Evolutionary conservation across 768 basidiomycete species (phyloP), one percentile per base, ranked within the genome.

Genomic region (Termitomyces heimii): DNA sequence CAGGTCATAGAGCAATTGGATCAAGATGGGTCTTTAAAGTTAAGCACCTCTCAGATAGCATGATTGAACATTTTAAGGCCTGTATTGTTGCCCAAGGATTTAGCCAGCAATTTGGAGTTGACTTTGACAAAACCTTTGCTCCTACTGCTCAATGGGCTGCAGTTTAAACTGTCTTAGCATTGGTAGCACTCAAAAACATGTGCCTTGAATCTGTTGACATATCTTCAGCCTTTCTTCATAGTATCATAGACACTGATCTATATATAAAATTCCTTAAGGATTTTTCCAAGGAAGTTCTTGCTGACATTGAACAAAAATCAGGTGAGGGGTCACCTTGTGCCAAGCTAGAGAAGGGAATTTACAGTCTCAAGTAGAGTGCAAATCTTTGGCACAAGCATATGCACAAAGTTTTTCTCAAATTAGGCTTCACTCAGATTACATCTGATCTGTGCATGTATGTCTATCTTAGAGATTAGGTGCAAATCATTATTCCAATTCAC

Each of bases 351-450:
- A 40, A 40, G 7, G 39, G 39, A 6, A 40, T n/a, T 3, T 40
- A 40, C 6, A 8, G 39, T 1, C n/a, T 40, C 16, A 40, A 40
- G 8, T n/a, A 40, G n/a, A 20, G 39, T 9, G n/a, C n/a, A 7
- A 40, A 40, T 4, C 39, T 40, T 2, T 40, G 7, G n/a, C 16
- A 40, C 39, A 40, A 40, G 4, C 4, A n/a, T 7, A 40, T 40
- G 39, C 39, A 40, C 20, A n/a, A 40, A 40, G 39, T 40, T 8
- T 40, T 40, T 7, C 8, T 40, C 6, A 40, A 40, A n/a, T 6
- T 40, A n/a, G 9, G 82, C 85, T 49, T 79, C 16, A 18, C 35
- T 6, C 1, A 7, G 0, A 37, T 37, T 16, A 37, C 16, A 1
- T 37, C 35, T 6, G 16, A 37, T 7, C 35, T 7, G 0, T 37